Base-by-base conservation (phyloP, 1,284 basidiomycete genomes). In the Vanrija humicola region DNA sequence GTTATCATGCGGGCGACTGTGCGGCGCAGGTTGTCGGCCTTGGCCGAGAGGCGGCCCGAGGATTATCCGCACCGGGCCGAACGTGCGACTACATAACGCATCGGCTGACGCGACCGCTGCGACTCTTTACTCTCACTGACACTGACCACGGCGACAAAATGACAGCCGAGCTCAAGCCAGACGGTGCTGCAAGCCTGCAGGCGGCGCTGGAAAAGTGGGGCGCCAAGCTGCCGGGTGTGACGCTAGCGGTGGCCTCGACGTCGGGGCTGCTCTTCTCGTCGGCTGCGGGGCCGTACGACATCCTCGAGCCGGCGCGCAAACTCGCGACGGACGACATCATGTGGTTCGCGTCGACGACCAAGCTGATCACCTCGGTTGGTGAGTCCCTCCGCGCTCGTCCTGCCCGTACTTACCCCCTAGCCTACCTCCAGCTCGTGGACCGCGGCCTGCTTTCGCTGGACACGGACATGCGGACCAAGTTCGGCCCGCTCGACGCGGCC, bases 331-430 rank as follows among this genome's bases (percentile, higher is more conserved):
- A 64, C n/a, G 68, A 64, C 46, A 54, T 66, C 19, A 58, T 67
- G 54, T 72, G 65, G 65, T 72, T 72, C 25, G 66, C 69, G 1
- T 58, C 52, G 14, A 72, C 69, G 3, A 66, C 66, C 14, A 72
- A 72, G 56, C 59, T 72, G 16, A 45, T 72, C 19, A 70, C 69
- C 1, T 51, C 66, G 3, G 59, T 70, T 19, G 55, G 68, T 67
- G 34, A 44, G 55, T 7, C 28, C 6, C 28, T 7, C 28, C 8
- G 28, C 10, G 28, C 21, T 5, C 21, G 3, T 23, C 21, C 21
- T 5, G 3, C 21, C 21, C 21, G 21, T 23, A 5, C 21, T 23
- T 3, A 23, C 28, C 28, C 39, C 25, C 46, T 14, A 63, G 64
- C 56, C 40, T 64, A 65, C 43, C 63, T 70, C 10, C 64, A 66